phyloP scores from a whole-genome alignment of 371 early-diverging fungal species.

The Mortierella sp. region DNA sequence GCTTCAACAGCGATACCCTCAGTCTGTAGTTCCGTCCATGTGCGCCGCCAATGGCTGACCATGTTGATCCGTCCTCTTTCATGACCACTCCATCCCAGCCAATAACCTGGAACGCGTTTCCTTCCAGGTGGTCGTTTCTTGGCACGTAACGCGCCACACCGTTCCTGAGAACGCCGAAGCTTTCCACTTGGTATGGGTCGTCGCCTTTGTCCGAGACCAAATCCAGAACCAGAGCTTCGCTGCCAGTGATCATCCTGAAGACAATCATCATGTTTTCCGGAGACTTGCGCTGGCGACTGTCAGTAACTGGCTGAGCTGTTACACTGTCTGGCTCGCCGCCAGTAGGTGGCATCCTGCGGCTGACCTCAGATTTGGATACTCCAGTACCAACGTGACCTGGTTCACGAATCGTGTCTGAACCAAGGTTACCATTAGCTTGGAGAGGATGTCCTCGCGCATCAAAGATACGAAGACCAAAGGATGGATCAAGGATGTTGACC shows the following conservation, averaged over 20 bases:
- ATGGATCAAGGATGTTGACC: slow-evolving; percentile 57
- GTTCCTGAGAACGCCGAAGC: slow-evolving; percentile 37
- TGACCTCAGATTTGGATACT: neutral
- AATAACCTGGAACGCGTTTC: slow-evolving; percentile 48
- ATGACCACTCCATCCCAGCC: slow-evolving; percentile 38
- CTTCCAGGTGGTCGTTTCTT: slow-evolving; percentile 39
- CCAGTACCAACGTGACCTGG: neutral
- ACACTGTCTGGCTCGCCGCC: neutral
- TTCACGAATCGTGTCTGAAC: neutral
- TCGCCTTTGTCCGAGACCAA: slow-evolving; percentile 35
- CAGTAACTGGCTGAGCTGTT: neutral
- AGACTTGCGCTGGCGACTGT: neutral
- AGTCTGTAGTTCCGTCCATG: slow-evolving; percentile 14
- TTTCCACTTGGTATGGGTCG: slow-evolving; percentile 39
- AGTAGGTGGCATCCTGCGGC: neutral
- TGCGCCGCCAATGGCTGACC: neutral
- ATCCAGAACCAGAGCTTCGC: slow-evolving; percentile 32
- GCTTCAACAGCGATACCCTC: slow-evolving; percentile 43
- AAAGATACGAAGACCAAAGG: slow-evolving; percentile 26
- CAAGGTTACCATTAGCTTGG: neutral
- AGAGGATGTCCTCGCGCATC: slow-evolving; percentile 28
- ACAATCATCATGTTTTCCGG: slow-evolving; percentile 25
- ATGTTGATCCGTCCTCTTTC: slow-evolving; percentile 15
- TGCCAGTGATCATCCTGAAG: slow-evolving; percentile 42
- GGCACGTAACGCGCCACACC: slow-evolving; percentile 37